Conservation (phyloP, 2,329 filamentous ascomycete species). For the Hirsutella thompsonii region DNA sequence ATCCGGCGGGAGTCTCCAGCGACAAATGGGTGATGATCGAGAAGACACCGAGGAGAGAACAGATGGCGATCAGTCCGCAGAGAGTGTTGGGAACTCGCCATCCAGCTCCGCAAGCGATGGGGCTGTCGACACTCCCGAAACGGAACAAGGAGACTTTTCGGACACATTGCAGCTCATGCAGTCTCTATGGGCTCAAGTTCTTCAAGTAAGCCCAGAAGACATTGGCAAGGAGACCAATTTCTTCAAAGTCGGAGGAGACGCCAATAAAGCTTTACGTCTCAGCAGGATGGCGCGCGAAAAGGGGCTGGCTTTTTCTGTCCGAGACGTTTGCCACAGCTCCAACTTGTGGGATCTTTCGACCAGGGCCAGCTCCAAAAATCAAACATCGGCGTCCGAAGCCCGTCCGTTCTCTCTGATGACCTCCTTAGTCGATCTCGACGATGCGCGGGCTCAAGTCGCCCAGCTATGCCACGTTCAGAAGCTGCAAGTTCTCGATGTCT, state of each 20-base stretch:
- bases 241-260: constrained; percentile 30
- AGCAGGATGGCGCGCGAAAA: constrained; percentile 8
- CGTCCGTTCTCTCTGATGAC: neutral
- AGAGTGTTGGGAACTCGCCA: neutral
- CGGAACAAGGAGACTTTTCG: neutral
- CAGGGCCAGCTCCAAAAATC: neutral
- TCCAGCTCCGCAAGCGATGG: constrained; percentile 1
- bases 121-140: neutral
- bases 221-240: constrained; percentile 21
- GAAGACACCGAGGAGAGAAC: neutral
- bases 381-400: neutral
- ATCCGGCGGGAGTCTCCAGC: neutral
- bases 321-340: constrained; percentile 1
- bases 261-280: constrained; percentile 28
- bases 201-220: constrained; percentile 13
- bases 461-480: neutral
- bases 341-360: constrained; percentile 1
- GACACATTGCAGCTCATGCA: constrained; percentile 15
- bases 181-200: constrained; percentile 16
- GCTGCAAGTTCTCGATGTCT: constrained; percentile 3
- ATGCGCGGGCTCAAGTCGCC: neutral
- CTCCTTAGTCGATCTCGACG: neutral
- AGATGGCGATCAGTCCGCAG: neutral
- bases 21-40: neutral
- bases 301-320: constrained; percentile 15